Percentiles rank a stretch among this genome's conserved stretches.
Evolutionary conservation across 129 eudicot genomes (phyloP).

Genomic region (Chrysanthemum makinoi): DNA sequence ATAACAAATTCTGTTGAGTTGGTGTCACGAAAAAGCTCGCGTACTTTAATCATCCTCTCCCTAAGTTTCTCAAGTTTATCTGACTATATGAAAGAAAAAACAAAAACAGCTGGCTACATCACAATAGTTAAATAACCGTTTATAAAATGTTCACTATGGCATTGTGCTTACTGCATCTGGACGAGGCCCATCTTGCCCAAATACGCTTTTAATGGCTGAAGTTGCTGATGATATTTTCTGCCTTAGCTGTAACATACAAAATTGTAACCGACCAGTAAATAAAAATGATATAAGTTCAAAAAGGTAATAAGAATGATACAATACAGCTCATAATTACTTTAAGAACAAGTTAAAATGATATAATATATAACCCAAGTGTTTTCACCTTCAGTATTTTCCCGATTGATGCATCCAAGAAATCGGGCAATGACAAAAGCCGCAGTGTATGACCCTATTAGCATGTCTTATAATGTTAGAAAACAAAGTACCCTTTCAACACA

Average conservation of each 20-base stretch:
- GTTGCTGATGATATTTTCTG: constrained; percentile 88
- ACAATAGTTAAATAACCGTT: background rate
- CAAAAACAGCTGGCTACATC: background rate
- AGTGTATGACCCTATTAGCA: constrained; percentile 85
- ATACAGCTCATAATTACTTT: background rate
- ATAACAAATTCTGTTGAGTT: constrained; percentile 88
- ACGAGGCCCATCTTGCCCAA: constrained; percentile 66
- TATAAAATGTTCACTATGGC: background rate
- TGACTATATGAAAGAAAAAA: constrained; percentile 42
- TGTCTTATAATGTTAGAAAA: constrained; percentile 19
- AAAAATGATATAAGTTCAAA: background rate
- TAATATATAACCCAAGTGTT: background rate
- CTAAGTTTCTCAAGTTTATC: constrained; percentile 72
- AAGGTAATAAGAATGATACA: background rate
- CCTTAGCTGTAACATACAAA: constrained; percentile 55
- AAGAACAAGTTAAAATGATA: background rate
- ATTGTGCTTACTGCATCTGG: constrained; percentile 63
- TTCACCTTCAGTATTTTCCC: constrained; percentile 90
- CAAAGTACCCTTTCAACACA: constrained; percentile 11
- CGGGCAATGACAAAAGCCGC: constrained; percentile 91
- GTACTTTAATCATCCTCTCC: constrained; percentile 90
- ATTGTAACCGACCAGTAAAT: constrained; percentile 1
- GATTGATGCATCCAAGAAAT: constrained; percentile 90
- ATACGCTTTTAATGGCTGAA: constrained; percentile 88
- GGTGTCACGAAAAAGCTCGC: constrained; percentile 91